Conservation (phyloP, 805 yeast species). For the Candida krabiensis region DNA sequence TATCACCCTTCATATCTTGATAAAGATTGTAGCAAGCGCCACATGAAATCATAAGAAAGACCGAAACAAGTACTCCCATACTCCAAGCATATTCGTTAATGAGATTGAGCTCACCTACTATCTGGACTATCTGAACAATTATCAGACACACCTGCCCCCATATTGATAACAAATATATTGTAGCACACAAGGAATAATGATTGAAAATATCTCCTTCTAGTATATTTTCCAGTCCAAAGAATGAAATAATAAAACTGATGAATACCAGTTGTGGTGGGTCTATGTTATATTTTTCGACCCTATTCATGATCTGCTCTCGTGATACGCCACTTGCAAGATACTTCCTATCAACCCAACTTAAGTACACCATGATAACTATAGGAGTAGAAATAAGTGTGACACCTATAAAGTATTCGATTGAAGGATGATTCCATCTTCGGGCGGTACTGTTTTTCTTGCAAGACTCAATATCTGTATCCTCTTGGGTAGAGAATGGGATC, state of each 20-base stretch:
- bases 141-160: conserved; percentile 18
- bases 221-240: conserved; percentile 15
- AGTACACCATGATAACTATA: conserved; percentile 7
- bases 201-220: conserved; percentile 4
- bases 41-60: conserved; percentile 5
- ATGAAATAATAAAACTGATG: conserved; percentile 11
- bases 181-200: conserved; percentile 8
- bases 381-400: conserved; percentile 7
- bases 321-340: conserved; percentile 11
- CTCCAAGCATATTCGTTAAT: conserved; percentile 12
- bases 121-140: conserved; percentile 12
- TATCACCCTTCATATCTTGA: background rate
- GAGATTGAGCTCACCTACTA: conserved; percentile 9
- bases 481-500: too few species aligned
- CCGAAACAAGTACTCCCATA: conserved; percentile 4
- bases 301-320: conserved; percentile 4
- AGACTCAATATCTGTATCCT: background rate
- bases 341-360: conserved; percentile 15
- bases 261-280: conserved; percentile 12
- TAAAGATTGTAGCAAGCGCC: conserved; percentile 11
- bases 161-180: conserved; percentile 10
- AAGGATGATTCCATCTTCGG: conserved; percentile 1
- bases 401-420: conserved; percentile 6
- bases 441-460: background rate
- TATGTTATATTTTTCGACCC: conserved; percentile 10